Evolutionary conservation across 2,329 filamentous ascomycete species (phyloP).

Genomic region (Aaosphaeria pasadenensis): DNA sequence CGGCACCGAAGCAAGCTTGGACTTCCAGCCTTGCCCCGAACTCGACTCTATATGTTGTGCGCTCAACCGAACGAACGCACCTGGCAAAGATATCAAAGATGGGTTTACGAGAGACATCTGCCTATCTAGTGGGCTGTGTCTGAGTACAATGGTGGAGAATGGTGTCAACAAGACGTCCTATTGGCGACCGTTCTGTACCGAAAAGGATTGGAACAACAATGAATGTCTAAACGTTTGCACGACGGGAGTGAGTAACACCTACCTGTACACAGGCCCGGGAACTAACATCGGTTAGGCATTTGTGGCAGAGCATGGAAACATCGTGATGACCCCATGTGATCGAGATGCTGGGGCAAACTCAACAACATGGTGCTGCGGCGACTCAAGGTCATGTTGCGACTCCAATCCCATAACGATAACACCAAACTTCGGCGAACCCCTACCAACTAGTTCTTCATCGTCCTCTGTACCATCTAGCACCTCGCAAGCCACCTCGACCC

Average conservation of each 20-base stretch:
- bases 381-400: not conserved
- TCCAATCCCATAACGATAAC: not conserved
- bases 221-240: conserved; percentile 4
- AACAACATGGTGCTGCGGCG: not conserved
- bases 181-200: not conserved
- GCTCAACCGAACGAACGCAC: conserved; percentile 2
- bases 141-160: not conserved
- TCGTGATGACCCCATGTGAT: not conserved
- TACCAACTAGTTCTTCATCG: not conserved
- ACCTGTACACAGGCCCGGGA: not conserved
- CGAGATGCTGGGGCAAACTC: not conserved
- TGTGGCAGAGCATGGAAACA: not conserved
- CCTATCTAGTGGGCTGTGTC: conserved; percentile 3
- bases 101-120: conserved; percentile 2
- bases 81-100: conserved; percentile 1
- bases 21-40: not conserved
- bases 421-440: not conserved
- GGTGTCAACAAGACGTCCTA: not conserved
- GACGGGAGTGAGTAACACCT: not conserved
- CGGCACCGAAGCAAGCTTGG: not conserved
- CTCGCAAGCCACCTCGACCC: not conserved
- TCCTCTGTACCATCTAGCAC: not conserved
- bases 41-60: conserved; percentile 2
- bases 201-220: not conserved
- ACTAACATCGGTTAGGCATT: not conserved